Percentiles rank a stretch among this genome's conserved stretches.
Evolutionary conservation across 371 early-diverging fungal genomes (phyloP).

Genomic region (Rhizopus sp.): DNA sequence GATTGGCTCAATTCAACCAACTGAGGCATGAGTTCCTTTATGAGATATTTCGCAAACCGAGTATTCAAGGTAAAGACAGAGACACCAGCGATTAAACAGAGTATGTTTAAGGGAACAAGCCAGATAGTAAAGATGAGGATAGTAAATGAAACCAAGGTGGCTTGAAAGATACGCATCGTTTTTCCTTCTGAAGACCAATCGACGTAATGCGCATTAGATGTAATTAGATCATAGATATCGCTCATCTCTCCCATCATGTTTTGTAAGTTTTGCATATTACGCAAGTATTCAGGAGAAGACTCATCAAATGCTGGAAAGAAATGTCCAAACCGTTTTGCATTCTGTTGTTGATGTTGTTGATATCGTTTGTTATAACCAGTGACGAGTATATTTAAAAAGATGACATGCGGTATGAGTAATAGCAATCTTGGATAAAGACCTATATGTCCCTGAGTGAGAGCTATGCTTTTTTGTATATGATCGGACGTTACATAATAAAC

Average conservation of each 20-base stretch:
- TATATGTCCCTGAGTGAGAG: neutral
- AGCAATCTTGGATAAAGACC: constrained; percentile 36
- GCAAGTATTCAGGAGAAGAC: constrained; percentile 44
- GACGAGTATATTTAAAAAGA: constrained; percentile 30
- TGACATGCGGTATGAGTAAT: constrained; percentile 36
- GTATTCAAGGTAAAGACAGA: constrained; percentile 41
- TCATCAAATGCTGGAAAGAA: constrained; percentile 40
- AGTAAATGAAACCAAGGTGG: constrained; percentile 22
- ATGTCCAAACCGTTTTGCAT: constrained; percentile 2
- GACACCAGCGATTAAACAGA: constrained; percentile 32
- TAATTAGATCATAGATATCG: constrained; percentile 37
- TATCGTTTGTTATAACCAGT: constrained; percentile 21
- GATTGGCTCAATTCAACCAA: constrained; percentile 25
- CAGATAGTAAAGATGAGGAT: constrained; percentile 21
- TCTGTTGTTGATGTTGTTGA: constrained; percentile 5
- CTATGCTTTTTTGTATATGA: neutral
- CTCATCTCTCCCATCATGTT: constrained; percentile 55
- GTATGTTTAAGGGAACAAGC: constrained; percentile 32
- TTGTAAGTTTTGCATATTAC: constrained; percentile 48
- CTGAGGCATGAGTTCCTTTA: constrained; percentile 36
- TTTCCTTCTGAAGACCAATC: constrained; percentile 44
- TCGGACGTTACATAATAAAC: constrained; percentile 37
- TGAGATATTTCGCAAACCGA: constrained; percentile 35
- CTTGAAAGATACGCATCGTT: constrained; percentile 39
- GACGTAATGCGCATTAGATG: constrained; percentile 28